Evolutionary conservation across 2,329 filamentous ascomycete species (phyloP).

Genomic region (Ascosphaera apis): DNA sequence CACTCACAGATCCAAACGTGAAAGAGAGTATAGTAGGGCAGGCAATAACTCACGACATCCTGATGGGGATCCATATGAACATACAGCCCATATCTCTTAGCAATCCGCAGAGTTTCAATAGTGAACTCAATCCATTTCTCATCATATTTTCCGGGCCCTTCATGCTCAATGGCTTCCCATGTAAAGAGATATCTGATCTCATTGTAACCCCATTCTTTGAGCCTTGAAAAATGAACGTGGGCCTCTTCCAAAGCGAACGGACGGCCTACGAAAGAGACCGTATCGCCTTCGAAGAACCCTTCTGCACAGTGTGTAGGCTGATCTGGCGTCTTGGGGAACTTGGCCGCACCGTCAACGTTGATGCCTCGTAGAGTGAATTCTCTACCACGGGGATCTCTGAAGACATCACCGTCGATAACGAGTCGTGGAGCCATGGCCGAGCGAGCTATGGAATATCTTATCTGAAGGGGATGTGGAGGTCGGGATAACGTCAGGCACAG

Average conservation of each 20-base stretch:
- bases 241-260: constrained; percentile 71
- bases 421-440: constrained; percentile 47
- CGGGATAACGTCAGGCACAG: not conserved
- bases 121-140: constrained; percentile 86
- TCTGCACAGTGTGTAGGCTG: constrained; percentile 56
- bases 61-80: constrained; percentile 98
- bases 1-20: not conserved
- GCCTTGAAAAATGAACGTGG: constrained; percentile 59
- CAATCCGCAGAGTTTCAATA: constrained; percentile 58
- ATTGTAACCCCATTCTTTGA: constrained; percentile 85
- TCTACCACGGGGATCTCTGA: constrained; percentile 59
- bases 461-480: constrained; percentile 6
- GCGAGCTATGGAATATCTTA: constrained; percentile 12
- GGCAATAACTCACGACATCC: constrained; percentile 43
- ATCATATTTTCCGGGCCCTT: constrained; percentile 76
- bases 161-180: constrained; percentile 95
- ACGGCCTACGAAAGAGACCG: constrained; percentile 66
- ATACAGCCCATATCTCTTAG: constrained; percentile 81
- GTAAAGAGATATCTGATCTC: constrained; percentile 93
- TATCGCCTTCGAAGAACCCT: constrained; percentile 93
- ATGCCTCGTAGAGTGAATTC: constrained; percentile 82
- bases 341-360: constrained; percentile 78
- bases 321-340: constrained; percentile 62
- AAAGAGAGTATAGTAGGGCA: not conserved
- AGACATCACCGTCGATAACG: constrained; percentile 62